Evolutionary conservation across 441 rosid genomes (phyloP), one percentile per base, ranked within the genome.

Genomic region (Flueggea neowawraea): DNA sequence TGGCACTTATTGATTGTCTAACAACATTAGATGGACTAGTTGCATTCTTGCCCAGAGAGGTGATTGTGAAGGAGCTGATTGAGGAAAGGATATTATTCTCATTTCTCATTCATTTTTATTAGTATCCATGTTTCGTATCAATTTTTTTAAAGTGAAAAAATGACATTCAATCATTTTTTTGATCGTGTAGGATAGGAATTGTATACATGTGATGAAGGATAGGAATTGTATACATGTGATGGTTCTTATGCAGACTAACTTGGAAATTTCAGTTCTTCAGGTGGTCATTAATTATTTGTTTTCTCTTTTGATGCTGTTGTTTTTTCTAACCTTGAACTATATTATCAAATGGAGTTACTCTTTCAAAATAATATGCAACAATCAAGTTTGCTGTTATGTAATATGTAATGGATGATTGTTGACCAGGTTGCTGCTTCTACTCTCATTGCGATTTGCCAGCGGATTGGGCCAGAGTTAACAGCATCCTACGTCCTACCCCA

Each of bases 391-490:
- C 41, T 36, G 41, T 36, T 36, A 36, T 36, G 28, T 22, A 22
- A 22, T 22, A 0, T 36, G 9, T 36, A 5, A 36, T 36, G 28
- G 28, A 22, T 22, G 28, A 36, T 36, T 36, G 41, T 36, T 36
- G 4, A 36, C 51, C 82, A 93, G 98, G 87, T 90, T 79, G 95
- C 96, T 73, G 90, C 91, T 49, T 75, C 85, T 48, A 69, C 90
- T 63, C 80, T 93, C 58, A 72, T 85, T 84, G 79, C 87, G 66
- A 76, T 88, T 79, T 90, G 96, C 74, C 87, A 93, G 81, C 82
- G 82, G 63, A 85, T 93, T 73, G 98, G 98, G 72, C 91, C 96
- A 53, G 98, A 93, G 57, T 73, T 90, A 80, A 87, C 95, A 3
- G 93, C 87, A 58, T 73, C 74, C 71, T 90, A 93, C 82, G 90